Base-by-base conservation (phyloP, 768 basidiomycete species). In the Lenzites betulinus region DNA sequence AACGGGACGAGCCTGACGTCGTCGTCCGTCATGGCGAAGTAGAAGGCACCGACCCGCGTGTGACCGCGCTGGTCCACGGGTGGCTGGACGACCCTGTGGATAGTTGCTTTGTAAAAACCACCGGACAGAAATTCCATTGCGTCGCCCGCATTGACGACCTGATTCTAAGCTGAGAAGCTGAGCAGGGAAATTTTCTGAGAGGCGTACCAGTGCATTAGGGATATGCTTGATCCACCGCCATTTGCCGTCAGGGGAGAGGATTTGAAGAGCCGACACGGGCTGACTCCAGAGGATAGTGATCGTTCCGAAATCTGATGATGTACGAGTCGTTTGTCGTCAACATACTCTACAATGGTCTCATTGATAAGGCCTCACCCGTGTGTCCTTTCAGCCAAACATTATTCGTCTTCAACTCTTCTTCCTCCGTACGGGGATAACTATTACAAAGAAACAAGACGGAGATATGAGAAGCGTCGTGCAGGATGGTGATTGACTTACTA, bases 71-170 rank as follows among this genome's bases (percentile, higher is more conserved):
- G 75, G 57, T 75, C 74, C 13, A 42, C 30, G 1, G 75, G 75
- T 13, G 75, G 75, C 41, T 74, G 74, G 22, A 74, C 57, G 33
- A 76, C 75, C 39, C 75, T 73, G 58, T 76, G 75, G 38, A 76
- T 70, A 2, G 75, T 76, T 6, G 72, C 69, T 49, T 73, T 73
- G 60, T 73, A 74, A 62, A 68, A 74, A 16, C 75, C 75, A 1
- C 73, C 75, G 4, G 75, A 69, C 49, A 74, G 55, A 57, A 74
- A 73, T 50, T 74, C 73, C 33, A 73, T 68, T 1, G 67, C 62
- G 47, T 76, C 75, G 3, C 75, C 75, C 23, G 70, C 71, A 47
- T 76, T 75, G 50, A 76, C 61, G 39, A 75, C 69, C 86, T 86
- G 43, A 57, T 0, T 15, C 1, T 36, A 18, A 53, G n/a, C n/a